Evolutionary conservation across 2,329 filamentous ascomycete genomes (phyloP), one percentile per base, ranked within the genome.

Genomic region (Penicillium olsonii): DNA sequence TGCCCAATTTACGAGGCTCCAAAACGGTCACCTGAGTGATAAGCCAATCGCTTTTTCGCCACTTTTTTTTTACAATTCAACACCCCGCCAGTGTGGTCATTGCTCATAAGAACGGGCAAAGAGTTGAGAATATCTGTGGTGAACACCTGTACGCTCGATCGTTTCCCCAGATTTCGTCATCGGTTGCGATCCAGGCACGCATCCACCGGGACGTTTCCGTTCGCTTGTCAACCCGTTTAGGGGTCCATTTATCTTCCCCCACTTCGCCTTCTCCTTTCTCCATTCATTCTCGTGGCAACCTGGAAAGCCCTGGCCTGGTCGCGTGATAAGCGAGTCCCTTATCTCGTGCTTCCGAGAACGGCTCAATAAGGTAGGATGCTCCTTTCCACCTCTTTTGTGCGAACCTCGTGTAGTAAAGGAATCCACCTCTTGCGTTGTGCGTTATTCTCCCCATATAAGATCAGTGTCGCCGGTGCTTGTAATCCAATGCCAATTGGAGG

Each of bases 331-430:
- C 41, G 22, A n/a, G n/a, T n/a, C 35, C 35, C 35, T 37, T 20
- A n/a, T 45, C 52, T 17, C 37, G 50, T 45, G 46, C 45, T 47
- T 37, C 56, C 51, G 63, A 66, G 49, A 54, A 61, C 41, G 54
- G 55, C 45, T 42, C 41, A 47, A 50, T 54, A 56, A 65, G 66
- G 66, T 68, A 67, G 61, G 66, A 57, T 37, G 24, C 42, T 37
- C 48, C 15, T 35, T 50, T 46, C 27, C 20, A 37, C 18, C 42
- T 27, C 27, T 20, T 44, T 29, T 42, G 26, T 39, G 37, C 34
- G 24, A 39, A 37, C 40, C 27, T 40, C 31, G 33, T 55, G 54
- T 49, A 50, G 45, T 51, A 50, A 48, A 37, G 49, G 41, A 42
- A 41, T 44, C 26, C 42, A 53, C 43, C 33, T 46, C 33, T 45